Conservation (phyloP, 164 flowering plant species). For the Annona squamosa region DNA sequence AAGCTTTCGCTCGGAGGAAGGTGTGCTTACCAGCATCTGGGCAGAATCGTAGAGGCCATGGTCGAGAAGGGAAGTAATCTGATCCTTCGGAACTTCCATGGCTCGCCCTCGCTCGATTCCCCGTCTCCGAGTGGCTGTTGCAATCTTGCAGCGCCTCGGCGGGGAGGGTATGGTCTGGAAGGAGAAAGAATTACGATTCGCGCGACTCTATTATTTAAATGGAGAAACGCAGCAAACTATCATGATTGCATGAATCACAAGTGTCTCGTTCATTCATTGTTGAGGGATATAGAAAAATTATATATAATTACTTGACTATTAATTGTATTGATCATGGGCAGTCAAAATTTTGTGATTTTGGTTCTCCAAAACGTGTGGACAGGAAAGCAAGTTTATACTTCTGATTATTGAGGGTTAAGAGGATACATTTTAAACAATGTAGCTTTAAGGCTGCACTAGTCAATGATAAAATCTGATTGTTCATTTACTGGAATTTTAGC, state of each 20-base stretch:
- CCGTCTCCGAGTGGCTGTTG: not conserved
- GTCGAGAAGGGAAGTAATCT: conserved; percentile 65
- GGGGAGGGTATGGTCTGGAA: not conserved
- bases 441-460: too few relatives aligned
- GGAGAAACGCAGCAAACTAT: not conserved
- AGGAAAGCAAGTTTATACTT: too few relatives aligned
- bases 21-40: conserved; percentile 53
- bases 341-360: too few relatives aligned
- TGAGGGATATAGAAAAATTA: too few relatives aligned
- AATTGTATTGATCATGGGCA: too few relatives aligned
- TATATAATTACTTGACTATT: too few relatives aligned
- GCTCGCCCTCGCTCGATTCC: not conserved
- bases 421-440: too few relatives aligned
- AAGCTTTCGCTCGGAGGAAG: not conserved
- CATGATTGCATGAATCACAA: not conserved
- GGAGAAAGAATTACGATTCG: not conserved
- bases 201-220: not conserved
- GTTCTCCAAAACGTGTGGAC: too few relatives aligned
- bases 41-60: conserved; percentile 69
- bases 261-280: too few relatives aligned
- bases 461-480: too few relatives aligned
- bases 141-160: not conserved
- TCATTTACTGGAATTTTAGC: too few relatives aligned
- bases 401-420: too few relatives aligned
- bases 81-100: conserved; percentile 81